A percentile compares a stretch with the other conserved stretches of the same genome.
phyloP scores from a whole-genome alignment of 2,329 filamentous ascomycete genomes.

The Trichoderma oligosporum region DNA sequence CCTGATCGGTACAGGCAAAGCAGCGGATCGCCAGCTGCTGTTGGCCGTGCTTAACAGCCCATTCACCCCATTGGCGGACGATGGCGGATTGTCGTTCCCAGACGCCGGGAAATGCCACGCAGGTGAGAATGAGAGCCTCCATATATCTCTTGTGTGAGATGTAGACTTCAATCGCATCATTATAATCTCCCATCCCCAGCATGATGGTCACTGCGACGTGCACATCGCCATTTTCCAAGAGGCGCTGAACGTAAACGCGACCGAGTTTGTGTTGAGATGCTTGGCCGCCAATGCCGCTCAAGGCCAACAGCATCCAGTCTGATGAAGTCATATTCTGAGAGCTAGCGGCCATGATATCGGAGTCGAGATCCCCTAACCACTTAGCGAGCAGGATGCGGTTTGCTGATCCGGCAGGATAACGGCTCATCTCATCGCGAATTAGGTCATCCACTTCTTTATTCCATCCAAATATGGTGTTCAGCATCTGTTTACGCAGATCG shows the following conservation, averaged over 20 bases:
- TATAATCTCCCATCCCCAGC: constrained; percentile 84
- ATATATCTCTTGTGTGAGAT: constrained; percentile 86
- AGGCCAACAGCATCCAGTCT: constrained; percentile 93
- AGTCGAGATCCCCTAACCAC: constrained; percentile 84
- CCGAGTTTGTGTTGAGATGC: constrained; percentile 85
- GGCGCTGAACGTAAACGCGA: constrained; percentile 81
- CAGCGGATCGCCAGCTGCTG: constrained; percentile 88
- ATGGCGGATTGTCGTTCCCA: constrained; percentile 90
- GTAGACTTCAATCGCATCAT: constrained; percentile 95
- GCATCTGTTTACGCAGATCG: constrained; percentile 83
- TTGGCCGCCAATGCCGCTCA: constrained; percentile 76
- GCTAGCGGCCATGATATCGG: constrained; percentile 74
- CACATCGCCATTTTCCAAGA: constrained; percentile 84
- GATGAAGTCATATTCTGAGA: constrained; percentile 86
- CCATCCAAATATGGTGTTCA: constrained; percentile 94
- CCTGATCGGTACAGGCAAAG: constrained; percentile 85
- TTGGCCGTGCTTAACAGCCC: constrained; percentile 80
- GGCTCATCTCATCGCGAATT: constrained; percentile 76
- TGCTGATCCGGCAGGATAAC: constrained; percentile 69
- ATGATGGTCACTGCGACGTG: constrained; percentile 91
- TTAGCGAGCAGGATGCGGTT: constrained; percentile 80
- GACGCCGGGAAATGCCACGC: constrained; percentile 74
- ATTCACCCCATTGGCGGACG: constrained; percentile 91
- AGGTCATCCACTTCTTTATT: constrained; percentile 76
- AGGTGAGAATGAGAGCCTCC: constrained; percentile 87